These are phyloP conservation scores for Yamadazyma pseudoaaseri DNA, from an alignment of 1,139 yeast genomes.

Conservation along the genomic window DNA sequence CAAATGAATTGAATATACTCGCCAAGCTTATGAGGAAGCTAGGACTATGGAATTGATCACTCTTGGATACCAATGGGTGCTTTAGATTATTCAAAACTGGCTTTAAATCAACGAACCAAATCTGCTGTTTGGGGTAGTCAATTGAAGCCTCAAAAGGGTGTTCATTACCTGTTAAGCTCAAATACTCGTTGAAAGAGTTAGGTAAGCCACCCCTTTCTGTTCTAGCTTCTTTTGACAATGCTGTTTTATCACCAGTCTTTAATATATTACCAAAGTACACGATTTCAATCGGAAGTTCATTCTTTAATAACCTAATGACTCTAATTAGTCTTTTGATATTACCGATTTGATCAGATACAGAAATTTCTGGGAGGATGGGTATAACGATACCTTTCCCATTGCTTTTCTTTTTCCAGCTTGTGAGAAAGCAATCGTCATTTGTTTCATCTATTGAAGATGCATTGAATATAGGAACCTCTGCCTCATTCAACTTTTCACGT, in stretches of 20 bases:
- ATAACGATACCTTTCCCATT: conserved; percentile 37
- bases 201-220: conserved; percentile 17
- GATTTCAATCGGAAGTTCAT: conserved; percentile 31
- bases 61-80: conserved; percentile 15
- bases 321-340: conserved; percentile 23
- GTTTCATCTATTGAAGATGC: background rate
- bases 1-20: conserved; percentile 31
- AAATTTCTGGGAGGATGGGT: conserved; percentile 21
- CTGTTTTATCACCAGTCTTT: conserved; percentile 17
- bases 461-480: conserved; percentile 14
- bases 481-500: conserved; percentile 8
- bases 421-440: conserved; percentile 14
- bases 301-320: conserved; percentile 27
- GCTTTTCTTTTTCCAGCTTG: conserved; percentile 14
- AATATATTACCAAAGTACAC: conserved; percentile 16
- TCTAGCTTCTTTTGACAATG: conserved; percentile 21
- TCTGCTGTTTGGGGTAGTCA: conserved; percentile 25
- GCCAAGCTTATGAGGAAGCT: conserved; percentile 22
- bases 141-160: conserved; percentile 8
- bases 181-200: conserved; percentile 11
- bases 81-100: conserved; percentile 14
- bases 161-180: conserved; percentile 4
- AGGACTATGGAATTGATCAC: conserved; percentile 14
- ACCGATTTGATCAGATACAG: conserved; percentile 16
- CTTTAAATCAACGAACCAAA: conserved; percentile 29